Conservation (phyloP, 2,329 filamentous ascomycete genomes). For the Ophiostoma ulmi region DNA sequence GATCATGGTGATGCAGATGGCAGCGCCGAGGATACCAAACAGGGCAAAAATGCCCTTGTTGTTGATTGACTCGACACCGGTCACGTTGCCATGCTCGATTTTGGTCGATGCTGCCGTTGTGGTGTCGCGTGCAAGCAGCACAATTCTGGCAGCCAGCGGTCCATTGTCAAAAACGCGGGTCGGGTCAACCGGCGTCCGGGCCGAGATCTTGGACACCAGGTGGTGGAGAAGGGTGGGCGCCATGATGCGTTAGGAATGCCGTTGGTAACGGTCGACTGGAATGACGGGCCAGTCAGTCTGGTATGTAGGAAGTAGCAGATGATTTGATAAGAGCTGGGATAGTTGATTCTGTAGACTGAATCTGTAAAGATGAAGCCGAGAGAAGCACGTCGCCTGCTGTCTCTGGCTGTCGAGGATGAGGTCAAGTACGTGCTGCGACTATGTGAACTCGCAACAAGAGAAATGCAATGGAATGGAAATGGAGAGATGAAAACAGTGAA, state of each 20-base stretch:
- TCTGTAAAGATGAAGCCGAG: neutral
- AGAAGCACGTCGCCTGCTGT: neutral
- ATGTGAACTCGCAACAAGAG: neutral
- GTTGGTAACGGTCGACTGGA: slow-evolving; percentile 9
- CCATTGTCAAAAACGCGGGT: slow-evolving; percentile 35
- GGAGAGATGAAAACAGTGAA: neutral
- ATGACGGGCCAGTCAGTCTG: neutral
- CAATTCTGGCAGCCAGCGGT: slow-evolving; percentile 41
- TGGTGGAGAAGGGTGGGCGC: slow-evolving; percentile 39
- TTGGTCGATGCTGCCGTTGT: slow-evolving; percentile 30
- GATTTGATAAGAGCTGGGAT: too few relatives aligned
- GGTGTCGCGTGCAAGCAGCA: slow-evolving; percentile 42
- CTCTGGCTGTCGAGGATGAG: neutral
- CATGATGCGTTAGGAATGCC: slow-evolving; percentile 31
- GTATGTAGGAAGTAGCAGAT: neutral
- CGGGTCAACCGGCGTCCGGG: slow-evolving; percentile 25
- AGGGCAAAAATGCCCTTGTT: slow-evolving; percentile 73
- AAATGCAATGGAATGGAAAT: neutral
- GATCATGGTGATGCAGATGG: slow-evolving; percentile 68
- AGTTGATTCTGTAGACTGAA: neutral
- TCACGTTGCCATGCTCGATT: slow-evolving; percentile 45
- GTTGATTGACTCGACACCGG: slow-evolving; percentile 54
- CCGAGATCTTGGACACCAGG: slow-evolving; percentile 21
- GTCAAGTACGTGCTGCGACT: neutral
- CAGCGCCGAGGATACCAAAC: slow-evolving; percentile 76